phyloP scores from a whole-genome alignment of 805 yeast genomes.

The Starmerella gropengiesseri region DNA sequence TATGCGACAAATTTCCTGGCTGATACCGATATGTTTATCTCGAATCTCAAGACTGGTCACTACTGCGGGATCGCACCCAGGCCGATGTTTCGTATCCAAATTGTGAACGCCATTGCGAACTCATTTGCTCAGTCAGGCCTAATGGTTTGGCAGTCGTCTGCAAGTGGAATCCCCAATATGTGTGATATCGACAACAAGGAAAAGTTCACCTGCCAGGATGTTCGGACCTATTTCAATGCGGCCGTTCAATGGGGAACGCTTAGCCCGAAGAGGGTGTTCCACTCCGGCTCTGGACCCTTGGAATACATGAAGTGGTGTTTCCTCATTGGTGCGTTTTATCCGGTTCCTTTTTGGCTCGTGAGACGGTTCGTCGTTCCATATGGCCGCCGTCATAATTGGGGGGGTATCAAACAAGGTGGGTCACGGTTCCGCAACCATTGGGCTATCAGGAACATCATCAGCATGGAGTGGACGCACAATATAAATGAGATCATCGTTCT shows the following conservation, averaged over 20 bases:
- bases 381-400: neutral
- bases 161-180: slow-evolving; percentile 26
- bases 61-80: slow-evolving; percentile 49
- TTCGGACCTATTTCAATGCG: slow-evolving; percentile 39
- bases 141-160: slow-evolving; percentile 29
- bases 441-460: neutral
- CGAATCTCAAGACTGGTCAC: slow-evolving; percentile 45
- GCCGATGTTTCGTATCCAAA: slow-evolving; percentile 42
- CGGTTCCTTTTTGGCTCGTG: slow-evolving; percentile 18
- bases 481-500: slow-evolving; percentile 16
- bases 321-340: slow-evolving; percentile 39
- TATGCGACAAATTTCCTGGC: slow-evolving; percentile 49
- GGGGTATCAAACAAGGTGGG: slow-evolving; percentile 25
- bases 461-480: slow-evolving; percentile 1
- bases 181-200: slow-evolving; percentile 25
- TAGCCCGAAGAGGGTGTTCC: slow-evolving; percentile 35
- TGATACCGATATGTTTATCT: slow-evolving; percentile 50
- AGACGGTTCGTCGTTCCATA: slow-evolving; percentile 1
- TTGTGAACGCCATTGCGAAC: slow-evolving; percentile 26
- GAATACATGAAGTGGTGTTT: slow-evolving; percentile 55
- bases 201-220: slow-evolving; percentile 31
- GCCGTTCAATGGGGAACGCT: slow-evolving; percentile 36
- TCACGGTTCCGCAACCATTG: neutral
- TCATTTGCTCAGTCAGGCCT: slow-evolving; percentile 27
- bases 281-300: slow-evolving; percentile 39